Conservation (phyloP, 73 alveolate species). For the Effrenium voratum region DNA sequence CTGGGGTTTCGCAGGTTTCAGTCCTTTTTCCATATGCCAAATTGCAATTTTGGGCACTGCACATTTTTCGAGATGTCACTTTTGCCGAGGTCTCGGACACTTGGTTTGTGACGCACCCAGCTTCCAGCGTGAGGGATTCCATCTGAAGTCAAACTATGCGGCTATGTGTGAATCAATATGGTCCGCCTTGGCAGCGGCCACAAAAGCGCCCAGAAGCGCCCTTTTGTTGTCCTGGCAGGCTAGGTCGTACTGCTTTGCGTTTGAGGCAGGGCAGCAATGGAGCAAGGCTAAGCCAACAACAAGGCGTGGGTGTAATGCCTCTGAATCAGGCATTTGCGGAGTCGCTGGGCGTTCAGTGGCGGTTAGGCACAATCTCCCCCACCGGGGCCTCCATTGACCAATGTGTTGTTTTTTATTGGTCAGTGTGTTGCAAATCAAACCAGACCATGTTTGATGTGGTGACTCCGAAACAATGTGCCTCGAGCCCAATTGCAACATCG, state of each 20-base stretch:
- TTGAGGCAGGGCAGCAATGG: conserved; percentile 9
- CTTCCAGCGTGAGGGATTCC: not conserved
- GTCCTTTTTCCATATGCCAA: too few species aligned
- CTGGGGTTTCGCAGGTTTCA: not conserved
- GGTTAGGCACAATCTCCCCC: too few species aligned
- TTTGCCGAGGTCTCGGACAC: conserved; percentile 22
- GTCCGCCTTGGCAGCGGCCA: not conserved
- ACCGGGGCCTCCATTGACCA: too few species aligned
- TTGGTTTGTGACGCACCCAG: not conserved
- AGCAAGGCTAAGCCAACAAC: conserved; percentile 14
- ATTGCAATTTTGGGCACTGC: too few species aligned
- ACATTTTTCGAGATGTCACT: too few species aligned
- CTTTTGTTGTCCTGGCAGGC: not conserved
- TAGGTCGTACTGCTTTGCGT: not conserved
- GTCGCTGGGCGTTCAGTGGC: too few species aligned
- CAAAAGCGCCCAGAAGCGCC: not conserved
- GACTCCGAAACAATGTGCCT: too few species aligned
- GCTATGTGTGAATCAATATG: not conserved
- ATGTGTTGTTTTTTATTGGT: too few species aligned
- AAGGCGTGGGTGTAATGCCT: not conserved
- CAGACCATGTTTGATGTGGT: too few species aligned
- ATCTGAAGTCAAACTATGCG: not conserved
- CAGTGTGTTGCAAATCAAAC: too few species aligned
- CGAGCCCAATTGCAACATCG: too few species aligned
- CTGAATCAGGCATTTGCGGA: too few species aligned